A percentile compares a stretch with the other conserved stretches of the same genome.
These are phyloP conservation scores for Colletotrichum sp. DNA, from an alignment of 2,329 filamentous ascomycete genomes.

Conservation along the genomic window DNA sequence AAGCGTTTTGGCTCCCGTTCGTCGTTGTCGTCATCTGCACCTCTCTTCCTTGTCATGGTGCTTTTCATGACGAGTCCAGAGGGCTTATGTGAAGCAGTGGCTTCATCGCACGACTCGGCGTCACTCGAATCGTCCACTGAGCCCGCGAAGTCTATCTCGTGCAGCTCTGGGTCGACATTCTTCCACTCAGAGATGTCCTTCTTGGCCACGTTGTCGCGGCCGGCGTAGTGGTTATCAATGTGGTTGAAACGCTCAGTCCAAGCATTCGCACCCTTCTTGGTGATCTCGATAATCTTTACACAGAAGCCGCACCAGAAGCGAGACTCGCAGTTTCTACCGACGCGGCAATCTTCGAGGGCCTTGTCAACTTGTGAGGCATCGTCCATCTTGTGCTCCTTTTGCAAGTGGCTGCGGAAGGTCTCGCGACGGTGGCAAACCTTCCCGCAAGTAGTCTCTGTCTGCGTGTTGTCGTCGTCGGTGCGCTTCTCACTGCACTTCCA, in stretches of 20 bases:
- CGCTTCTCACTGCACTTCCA: conserved; percentile 69
- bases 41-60: not conserved
- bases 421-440: conserved; percentile 64
- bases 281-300: conserved; percentile 55
- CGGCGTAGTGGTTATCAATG: conserved; percentile 75
- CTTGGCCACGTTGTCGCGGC: conserved; percentile 43
- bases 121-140: conserved; percentile 1
- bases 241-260: conserved; percentile 69
- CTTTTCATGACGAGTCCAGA: not conserved
- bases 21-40: conserved; percentile 11
- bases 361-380: conserved; percentile 38
- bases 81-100: not conserved
- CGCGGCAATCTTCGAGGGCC: conserved; percentile 58
- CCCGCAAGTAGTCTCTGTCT: conserved; percentile 50
- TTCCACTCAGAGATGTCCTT: conserved; percentile 63
- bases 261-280: conserved; percentile 54
- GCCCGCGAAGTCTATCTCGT: not conserved
- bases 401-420: conserved; percentile 67
- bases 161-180: conserved; percentile 34
- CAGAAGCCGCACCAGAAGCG: conserved; percentile 94
- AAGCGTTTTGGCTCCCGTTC: conserved; percentile 10
- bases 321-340: conserved; percentile 68
- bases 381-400: conserved; percentile 48
- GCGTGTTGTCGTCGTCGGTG: not conserved
- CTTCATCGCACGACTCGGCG: not conserved